Evolutionary conservation across 164 flowering plant species (phyloP).

Genomic region (Aristolochia contorta): DNA sequence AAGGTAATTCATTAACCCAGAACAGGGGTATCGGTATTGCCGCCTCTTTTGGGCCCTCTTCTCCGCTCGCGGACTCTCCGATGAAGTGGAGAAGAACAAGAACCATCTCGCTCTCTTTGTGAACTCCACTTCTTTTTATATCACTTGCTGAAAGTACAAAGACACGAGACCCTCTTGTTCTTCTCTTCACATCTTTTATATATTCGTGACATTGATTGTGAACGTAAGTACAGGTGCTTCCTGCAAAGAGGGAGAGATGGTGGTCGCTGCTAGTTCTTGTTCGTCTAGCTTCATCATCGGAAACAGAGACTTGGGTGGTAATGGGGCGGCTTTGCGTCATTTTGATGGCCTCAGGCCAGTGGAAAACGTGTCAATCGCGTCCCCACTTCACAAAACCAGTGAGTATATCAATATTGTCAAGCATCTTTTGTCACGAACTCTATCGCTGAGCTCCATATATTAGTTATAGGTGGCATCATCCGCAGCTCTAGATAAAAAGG

Average conservation of each 20-base stretch:
- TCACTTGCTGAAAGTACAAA: slow-evolving; percentile 4
- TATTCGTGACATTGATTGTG: slow-evolving; percentile 1
- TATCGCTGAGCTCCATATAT: neutral
- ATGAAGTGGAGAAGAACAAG: neutral
- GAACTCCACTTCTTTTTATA: slow-evolving; percentile 12
- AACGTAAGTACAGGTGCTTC: too few species aligned
- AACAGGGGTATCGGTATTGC: too few species aligned
- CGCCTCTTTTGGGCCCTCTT: too few species aligned
- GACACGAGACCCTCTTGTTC: slow-evolving; percentile 5
- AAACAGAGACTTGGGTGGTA: slow-evolving; percentile 17
- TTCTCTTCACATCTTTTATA: neutral
- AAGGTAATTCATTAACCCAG: too few species aligned
- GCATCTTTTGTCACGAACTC: neutral
- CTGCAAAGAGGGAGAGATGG: slow-evolving; percentile 11
- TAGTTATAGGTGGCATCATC: too few species aligned
- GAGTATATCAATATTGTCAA: slow-evolving; percentile 13
- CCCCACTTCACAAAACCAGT: slow-evolving; percentile 12
- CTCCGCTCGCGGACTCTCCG: slow-evolving; percentile 1
- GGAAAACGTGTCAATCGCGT: slow-evolving; percentile 16
- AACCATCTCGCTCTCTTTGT: slow-evolving; percentile 7
- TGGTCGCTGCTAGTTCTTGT: slow-evolving; percentile 14
- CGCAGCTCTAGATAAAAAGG: too few species aligned
- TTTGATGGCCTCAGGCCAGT: slow-evolving; percentile 32
- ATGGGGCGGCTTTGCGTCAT: slow-evolving; percentile 23
- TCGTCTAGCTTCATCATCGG: slow-evolving; percentile 19